Conservation (phyloP, 495 filamentous ascomycete genomes). For the Monascus purpureus region DNA sequence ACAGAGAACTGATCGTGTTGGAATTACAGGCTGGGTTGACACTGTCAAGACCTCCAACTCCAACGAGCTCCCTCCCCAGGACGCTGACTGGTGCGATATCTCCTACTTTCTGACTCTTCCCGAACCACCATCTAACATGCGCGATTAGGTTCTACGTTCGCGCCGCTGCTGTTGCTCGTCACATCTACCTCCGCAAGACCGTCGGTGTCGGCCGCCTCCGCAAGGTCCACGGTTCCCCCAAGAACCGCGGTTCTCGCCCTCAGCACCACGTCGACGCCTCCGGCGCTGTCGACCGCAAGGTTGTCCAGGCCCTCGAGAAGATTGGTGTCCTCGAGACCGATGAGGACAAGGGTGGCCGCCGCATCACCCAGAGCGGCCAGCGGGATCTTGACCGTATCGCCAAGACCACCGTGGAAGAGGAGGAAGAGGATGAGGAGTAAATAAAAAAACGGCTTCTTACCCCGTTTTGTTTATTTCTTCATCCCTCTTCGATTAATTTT, state of each 20-base stretch:
- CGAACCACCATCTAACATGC: not conserved
- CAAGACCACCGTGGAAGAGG: conserved; percentile 40
- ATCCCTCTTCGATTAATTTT: too few relatives aligned
- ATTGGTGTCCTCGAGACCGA: conserved; percentile 94
- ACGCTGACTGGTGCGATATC: conserved; percentile 65
- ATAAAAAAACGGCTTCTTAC: conserved; percentile 19
- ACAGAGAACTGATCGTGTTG: not conserved
- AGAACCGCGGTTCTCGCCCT: conserved; percentile 90
- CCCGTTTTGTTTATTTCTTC: not conserved
- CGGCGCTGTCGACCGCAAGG: conserved; percentile 90
- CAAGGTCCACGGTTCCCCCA: conserved; percentile 86
- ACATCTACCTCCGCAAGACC: conserved; percentile 98
- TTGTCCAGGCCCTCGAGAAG: conserved; percentile 94
- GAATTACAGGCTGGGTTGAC: conserved; percentile 75
- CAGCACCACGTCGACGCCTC: conserved; percentile 91
- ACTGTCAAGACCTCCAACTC: conserved; percentile 94
- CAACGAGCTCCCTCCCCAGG: conserved; percentile 95
- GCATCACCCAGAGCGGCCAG: conserved; percentile 94
- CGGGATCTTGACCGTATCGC: conserved; percentile 91
- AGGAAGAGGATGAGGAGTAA: conserved; percentile 39
- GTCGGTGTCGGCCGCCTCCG: conserved; percentile 89
- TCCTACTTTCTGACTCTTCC: not conserved
- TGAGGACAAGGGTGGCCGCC: conserved; percentile 92
- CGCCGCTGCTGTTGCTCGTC: conserved; percentile 87
- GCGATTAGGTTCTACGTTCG: conserved; percentile 78